Conservation (phyloP, 2,329 filamentous ascomycete genomes). For the Cytospora mali region DNA sequence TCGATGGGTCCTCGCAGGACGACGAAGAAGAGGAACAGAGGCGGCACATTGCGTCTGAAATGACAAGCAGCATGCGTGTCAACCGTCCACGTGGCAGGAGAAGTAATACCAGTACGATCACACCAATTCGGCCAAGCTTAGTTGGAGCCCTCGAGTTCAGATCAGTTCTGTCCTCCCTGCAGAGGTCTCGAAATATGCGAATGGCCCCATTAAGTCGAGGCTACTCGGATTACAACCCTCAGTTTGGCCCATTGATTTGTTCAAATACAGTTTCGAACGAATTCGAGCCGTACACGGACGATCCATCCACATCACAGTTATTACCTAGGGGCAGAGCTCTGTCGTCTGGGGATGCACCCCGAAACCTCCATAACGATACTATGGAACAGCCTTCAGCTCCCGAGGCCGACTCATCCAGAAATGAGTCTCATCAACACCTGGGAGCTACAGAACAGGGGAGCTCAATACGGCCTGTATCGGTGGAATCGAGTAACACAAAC, state of each 20-base stretch:
- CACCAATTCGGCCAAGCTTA: conserved; percentile 87
- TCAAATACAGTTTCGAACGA: conserved; percentile 16
- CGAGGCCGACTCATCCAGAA: neutral
- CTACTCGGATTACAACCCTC: conserved; percentile 64
- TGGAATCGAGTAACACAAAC: neutral
- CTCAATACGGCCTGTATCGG: neutral
- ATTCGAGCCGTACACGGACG: conserved; percentile 22
- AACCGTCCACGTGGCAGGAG: conserved; percentile 66
- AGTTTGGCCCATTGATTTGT: conserved; percentile 12
- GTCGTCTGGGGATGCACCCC: conserved; percentile 49
- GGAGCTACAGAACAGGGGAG: neutral
- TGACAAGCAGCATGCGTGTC: conserved; percentile 92
- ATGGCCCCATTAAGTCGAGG: conserved; percentile 70
- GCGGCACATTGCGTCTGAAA: conserved; percentile 73
- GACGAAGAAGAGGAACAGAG: conserved; percentile 54
- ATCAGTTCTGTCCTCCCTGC: conserved; percentile 83
- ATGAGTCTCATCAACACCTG: neutral
- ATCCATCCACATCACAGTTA: conserved; percentile 12
- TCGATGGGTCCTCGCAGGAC: conserved; percentile 39
- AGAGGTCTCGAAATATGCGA: conserved; percentile 77
- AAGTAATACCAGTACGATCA: conserved; percentile 70
- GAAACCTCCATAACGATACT: conserved; percentile 34
- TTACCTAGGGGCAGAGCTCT: conserved; percentile 45
- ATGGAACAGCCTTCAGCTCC: neutral
- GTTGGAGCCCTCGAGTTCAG: conserved; percentile 93